Evolutionary conservation across 345 rosid genomes (phyloP).

Genomic region (Triadica sebifera): DNA sequence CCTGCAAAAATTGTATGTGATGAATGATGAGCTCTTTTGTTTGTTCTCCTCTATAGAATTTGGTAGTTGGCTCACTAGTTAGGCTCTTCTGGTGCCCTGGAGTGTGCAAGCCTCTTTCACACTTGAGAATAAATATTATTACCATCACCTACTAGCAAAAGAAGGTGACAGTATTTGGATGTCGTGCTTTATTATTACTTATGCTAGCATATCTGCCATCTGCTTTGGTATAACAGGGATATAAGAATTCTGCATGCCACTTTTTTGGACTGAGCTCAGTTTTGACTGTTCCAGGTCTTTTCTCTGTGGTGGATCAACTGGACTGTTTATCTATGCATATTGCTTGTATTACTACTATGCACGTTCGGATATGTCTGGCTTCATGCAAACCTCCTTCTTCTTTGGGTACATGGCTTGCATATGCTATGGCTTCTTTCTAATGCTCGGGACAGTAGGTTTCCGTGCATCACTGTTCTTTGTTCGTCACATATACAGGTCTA

Average conservation of each 20-base stretch:
- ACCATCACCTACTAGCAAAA: neutral
- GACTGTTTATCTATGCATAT: no score
- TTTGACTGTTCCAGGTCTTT: neutral
- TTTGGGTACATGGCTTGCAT: no score
- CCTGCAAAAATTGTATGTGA: neutral
- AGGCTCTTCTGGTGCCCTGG: neutral
- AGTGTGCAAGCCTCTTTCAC: neutral
- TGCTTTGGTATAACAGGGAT: neutral
- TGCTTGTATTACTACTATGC: no score
- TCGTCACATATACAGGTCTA: neutral
- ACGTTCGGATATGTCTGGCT: no score
- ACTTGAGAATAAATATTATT: neutral
- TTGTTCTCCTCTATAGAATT: neutral
- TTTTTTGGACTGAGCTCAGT: neutral
- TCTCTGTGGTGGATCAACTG: no score
- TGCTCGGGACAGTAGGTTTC: no score
- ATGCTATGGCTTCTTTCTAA: no score
- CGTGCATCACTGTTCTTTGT: no score
- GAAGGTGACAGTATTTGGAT: neutral
- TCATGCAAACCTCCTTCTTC: conserved; percentile 31
- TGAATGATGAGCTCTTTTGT: neutral
- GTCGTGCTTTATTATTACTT: neutral
- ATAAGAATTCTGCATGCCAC: neutral
- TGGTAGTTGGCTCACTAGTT: neutral
- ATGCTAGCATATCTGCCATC: neutral